Evolutionary conservation across 768 basidiomycete species (phyloP).

Genomic region (Hypholoma sublateritium): DNA sequence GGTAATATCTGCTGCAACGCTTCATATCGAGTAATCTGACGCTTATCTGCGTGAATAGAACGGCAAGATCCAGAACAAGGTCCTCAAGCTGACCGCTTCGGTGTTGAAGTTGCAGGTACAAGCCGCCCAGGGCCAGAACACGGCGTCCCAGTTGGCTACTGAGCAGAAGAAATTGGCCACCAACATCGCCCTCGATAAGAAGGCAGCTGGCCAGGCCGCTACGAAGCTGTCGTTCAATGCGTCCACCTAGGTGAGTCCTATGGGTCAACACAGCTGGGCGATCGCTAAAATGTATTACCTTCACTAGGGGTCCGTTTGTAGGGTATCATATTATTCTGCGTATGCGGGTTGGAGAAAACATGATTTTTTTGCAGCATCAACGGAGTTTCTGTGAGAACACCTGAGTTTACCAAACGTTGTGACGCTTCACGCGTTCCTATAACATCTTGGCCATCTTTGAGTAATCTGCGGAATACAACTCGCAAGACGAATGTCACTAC

Average conservation of each 20-base stretch:
- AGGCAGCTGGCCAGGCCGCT: conserved; percentile 10
- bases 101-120: conserved; percentile 10
- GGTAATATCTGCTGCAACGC: neutral
- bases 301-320: too few species aligned
- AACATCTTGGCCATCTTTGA: too few species aligned
- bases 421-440: too few species aligned
- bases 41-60: conserved; percentile 2
- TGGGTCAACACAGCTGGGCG: too few species aligned
- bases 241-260: neutral
- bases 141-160: neutral
- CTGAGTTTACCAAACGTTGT: too few species aligned
- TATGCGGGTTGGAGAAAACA: too few species aligned
- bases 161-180: conserved; percentile 14
- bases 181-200: conserved; percentile 11
- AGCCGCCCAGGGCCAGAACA: conserved; percentile 7
- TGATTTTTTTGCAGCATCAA: too few species aligned
- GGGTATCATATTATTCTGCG: too few species aligned
- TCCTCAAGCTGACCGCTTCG: conserved; percentile 12
- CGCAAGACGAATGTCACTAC: neutral
- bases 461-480: too few species aligned
- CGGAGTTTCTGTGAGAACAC: too few species aligned
- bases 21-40: neutral
- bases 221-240: conserved; percentile 10
- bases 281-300: too few species aligned
- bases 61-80: conserved; percentile 15